These are phyloP conservation scores for Chaetomium fimeti DNA, from an alignment of 495 filamentous ascomycete species.

Conservation along the genomic window DNA sequence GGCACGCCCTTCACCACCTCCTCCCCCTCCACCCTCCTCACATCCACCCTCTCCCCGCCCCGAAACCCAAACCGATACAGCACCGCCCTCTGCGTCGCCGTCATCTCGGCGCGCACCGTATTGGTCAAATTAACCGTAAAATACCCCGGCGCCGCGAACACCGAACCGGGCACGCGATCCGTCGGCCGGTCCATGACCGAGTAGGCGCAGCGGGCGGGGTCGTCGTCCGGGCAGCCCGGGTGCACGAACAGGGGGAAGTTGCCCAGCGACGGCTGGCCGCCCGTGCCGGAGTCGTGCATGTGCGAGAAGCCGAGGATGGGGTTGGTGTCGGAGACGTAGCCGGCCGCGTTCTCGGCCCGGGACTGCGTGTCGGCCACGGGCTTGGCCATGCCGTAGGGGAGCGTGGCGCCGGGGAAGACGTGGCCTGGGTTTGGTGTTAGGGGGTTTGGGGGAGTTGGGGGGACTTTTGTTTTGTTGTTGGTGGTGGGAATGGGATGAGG, in stretches of 20 bases:
- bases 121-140: conserved; percentile 63
- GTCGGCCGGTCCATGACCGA: conserved; percentile 49
- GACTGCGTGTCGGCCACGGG: conserved; percentile 61
- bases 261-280: conserved; percentile 63
- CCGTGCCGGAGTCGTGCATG: conserved; percentile 65
- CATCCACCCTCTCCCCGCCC: conserved; percentile 20
- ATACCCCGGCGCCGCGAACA: conserved; percentile 63
- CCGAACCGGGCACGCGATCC: conserved; percentile 50
- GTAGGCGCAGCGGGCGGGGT: conserved; percentile 61
- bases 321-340: conserved; percentile 61
- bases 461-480: conserved; percentile 9
- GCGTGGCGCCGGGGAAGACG: conserved; percentile 69
- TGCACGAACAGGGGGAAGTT: conserved; percentile 75
- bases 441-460: too few species aligned
- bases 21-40: conserved; percentile 4
- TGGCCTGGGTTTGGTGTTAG: conserved; percentile 43
- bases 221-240: conserved; percentile 61
- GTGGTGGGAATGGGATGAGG: not conserved
- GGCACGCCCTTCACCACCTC: conserved; percentile 29
- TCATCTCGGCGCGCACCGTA: conserved; percentile 70
- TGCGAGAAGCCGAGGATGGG: conserved; percentile 55
- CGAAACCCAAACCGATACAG: conserved; percentile 70
- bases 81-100: conserved; percentile 60
- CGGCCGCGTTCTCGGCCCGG: conserved; percentile 59
- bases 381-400: conserved; percentile 74